A percentile compares a stretch with the other conserved stretches of the same genome.
These are phyloP conservation scores for Paramecium caudatum DNA, from an alignment of 73 alveolate genomes.

Conservation along the genomic window DNA sequence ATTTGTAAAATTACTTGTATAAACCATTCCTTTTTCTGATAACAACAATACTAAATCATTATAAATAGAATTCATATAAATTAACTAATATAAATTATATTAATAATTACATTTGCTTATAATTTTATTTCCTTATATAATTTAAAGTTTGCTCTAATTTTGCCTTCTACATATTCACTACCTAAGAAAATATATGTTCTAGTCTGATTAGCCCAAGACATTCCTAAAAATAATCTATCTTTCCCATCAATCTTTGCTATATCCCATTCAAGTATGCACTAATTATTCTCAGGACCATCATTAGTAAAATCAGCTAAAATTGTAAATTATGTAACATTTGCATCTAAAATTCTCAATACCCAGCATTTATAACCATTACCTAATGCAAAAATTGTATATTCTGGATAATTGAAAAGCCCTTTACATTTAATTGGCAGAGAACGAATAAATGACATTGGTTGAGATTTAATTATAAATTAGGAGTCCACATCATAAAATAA, in stretches of 20 bases:
- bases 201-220: background rate
- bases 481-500: conserved; percentile 41
- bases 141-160: conserved; percentile 8
- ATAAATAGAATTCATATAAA: conserved; percentile 47
- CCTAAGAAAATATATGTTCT: background rate
- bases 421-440: background rate
- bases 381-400: conserved; percentile 9
- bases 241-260: background rate
- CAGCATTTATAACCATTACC: conserved; percentile 62
- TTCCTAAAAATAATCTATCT: conserved; percentile 9
- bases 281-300: conserved; percentile 34
- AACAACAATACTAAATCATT: conserved; percentile 37
- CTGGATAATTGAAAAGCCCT: background rate
- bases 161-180: conserved; percentile 34
- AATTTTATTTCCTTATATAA: background rate
- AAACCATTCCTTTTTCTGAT: conserved; percentile 39
- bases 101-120: background rate
- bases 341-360: conserved; percentile 18
- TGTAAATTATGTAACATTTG: background rate
- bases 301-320: conserved; percentile 1
- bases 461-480: background rate
- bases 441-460: conserved; percentile 6
- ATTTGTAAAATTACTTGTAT: background rate
- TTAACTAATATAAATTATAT: background rate
- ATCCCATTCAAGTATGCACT: conserved; percentile 48